Percentiles rank a stretch among this genome's conserved stretches.
These are phyloP conservation scores for Kodamaea sagamina DNA, from an alignment of 805 yeast genomes.

Conservation along the genomic window DNA sequence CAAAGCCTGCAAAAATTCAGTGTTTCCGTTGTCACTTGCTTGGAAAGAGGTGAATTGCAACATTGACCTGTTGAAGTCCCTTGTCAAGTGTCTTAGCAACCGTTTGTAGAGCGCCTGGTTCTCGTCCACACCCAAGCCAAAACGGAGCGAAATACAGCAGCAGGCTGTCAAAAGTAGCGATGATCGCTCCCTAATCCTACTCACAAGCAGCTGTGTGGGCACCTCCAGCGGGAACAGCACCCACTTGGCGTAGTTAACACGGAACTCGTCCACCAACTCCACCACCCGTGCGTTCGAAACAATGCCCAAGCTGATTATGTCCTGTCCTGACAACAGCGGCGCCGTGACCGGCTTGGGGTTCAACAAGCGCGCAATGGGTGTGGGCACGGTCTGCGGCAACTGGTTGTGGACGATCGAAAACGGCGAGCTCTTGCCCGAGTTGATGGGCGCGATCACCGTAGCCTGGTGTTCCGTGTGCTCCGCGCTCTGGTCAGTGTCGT, in stretches of 20 bases:
- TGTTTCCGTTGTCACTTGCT: conserved; percentile 25
- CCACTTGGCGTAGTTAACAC: conserved; percentile 76
- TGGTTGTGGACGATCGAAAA: conserved; percentile 41
- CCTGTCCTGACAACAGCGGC: conserved; percentile 30
- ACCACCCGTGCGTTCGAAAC: conserved; percentile 50
- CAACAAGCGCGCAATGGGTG: conserved; percentile 37
- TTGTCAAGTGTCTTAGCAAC: conserved; percentile 48
- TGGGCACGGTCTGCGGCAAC: conserved; percentile 31
- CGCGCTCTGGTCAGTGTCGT: no score
- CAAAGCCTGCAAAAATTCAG: conserved; percentile 69
- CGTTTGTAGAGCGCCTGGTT: conserved; percentile 23
- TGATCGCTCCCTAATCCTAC: conserved; percentile 49
- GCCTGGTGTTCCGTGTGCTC: conserved; percentile 7
- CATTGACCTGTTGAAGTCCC: conserved; percentile 50
- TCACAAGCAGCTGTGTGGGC: conserved; percentile 50
- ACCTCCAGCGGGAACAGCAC: conserved; percentile 62
- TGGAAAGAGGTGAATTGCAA: conserved; percentile 32
- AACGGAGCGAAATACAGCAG: conserved; percentile 63
- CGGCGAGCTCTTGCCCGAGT: conserved; percentile 45
- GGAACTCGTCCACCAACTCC: conserved; percentile 55
- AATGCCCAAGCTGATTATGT: conserved; percentile 53
- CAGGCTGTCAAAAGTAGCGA: conserved; percentile 68
- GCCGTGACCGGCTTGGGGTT: conserved; percentile 14
- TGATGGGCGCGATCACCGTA: conserved; percentile 38
- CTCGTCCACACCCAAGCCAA: conserved; percentile 35